Evolutionary conservation across 768 basidiomycete genomes (phyloP).

Genomic region (Cystoderma amianthinum): DNA sequence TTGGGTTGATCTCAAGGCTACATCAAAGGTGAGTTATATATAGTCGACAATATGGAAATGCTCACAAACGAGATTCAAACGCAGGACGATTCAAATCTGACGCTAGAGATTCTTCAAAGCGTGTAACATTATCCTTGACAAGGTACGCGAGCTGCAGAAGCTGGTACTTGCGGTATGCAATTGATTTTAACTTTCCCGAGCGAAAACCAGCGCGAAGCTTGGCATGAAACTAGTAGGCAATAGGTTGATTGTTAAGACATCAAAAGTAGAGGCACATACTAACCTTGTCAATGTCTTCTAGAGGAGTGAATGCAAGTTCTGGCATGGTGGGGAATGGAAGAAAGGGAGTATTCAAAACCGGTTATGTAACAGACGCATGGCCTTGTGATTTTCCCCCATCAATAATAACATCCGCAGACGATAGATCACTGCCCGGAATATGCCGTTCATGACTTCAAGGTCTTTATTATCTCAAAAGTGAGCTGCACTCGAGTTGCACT

Average conservation of each 20-base stretch:
- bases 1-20: slow-evolving; percentile 57
- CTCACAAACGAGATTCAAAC: slow-evolving; percentile 49
- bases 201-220: slow-evolving; percentile 51
- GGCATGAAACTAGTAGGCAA: slow-evolving; percentile 47
- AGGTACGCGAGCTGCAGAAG: slow-evolving; percentile 70
- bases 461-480: too few species aligned
- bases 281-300: slow-evolving; percentile 49
- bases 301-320: slow-evolving; percentile 35
- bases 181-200: slow-evolving; percentile 56
- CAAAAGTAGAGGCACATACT: slow-evolving; percentile 9
- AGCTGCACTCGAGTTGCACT: too few species aligned
- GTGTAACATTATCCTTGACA: slow-evolving; percentile 62
- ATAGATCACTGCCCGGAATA: too few species aligned
- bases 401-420: too few species aligned
- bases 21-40: neutral
- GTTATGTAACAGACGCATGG: too few species aligned
- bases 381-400: too few species aligned
- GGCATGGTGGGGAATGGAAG: slow-evolving; percentile 13
- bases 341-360: too few species aligned
- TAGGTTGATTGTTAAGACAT: too few species aligned
- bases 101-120: slow-evolving; percentile 50
- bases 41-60: slow-evolving; percentile 1
- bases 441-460: too few species aligned
- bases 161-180: slow-evolving; percentile 69
- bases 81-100: slow-evolving; percentile 59